These are phyloP conservation scores for Musa balbisiana DNA, from an alignment of 202 grass and related monocot species.

Conservation along the genomic window DNA sequence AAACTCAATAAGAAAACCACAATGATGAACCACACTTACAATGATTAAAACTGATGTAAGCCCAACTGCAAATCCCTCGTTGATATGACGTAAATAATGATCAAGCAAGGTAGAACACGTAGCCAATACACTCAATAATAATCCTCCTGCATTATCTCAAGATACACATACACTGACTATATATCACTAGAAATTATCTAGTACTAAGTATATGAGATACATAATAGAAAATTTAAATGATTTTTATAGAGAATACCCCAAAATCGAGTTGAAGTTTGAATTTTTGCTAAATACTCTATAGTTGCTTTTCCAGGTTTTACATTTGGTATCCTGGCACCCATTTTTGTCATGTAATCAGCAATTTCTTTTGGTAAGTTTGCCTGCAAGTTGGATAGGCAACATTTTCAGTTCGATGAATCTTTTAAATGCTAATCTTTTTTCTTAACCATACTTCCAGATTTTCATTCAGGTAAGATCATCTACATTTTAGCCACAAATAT, in stretches of 20 bases:
- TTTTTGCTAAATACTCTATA: slow-evolving; percentile 84
- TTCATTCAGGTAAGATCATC: not conserved
- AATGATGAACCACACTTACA: slow-evolving; percentile 57
- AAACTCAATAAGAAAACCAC: slow-evolving; percentile 10
- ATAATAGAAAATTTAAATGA: slow-evolving; percentile 10
- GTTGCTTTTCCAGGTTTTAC: slow-evolving; percentile 94
- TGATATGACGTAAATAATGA: slow-evolving; percentile 73
- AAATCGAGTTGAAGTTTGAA: slow-evolving; percentile 97
- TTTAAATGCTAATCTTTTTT: too few species aligned
- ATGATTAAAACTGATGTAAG: slow-evolving; percentile 96
- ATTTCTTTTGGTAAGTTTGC: slow-evolving; percentile 95
- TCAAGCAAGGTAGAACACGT: slow-evolving; percentile 94
- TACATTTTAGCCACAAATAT: not conserved
- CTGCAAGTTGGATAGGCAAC: slow-evolving; percentile 30
- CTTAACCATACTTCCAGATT: not conserved
- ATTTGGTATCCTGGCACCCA: slow-evolving; percentile 81
- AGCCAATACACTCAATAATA: slow-evolving; percentile 72
- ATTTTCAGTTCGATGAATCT: not conserved
- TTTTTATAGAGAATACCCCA: slow-evolving; percentile 53
- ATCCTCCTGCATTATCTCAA: slow-evolving; percentile 49
- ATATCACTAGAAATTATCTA: slow-evolving; percentile 1
- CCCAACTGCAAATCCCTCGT: slow-evolving; percentile 74
- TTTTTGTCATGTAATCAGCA: slow-evolving; percentile 94
- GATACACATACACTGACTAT: slow-evolving; percentile 1
- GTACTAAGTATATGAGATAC: slow-evolving; percentile 5